Evolutionary conservation across 805 yeast genomes (phyloP), one percentile per base, ranked within the genome.

Genomic region (Yarrowia divulgata): DNA sequence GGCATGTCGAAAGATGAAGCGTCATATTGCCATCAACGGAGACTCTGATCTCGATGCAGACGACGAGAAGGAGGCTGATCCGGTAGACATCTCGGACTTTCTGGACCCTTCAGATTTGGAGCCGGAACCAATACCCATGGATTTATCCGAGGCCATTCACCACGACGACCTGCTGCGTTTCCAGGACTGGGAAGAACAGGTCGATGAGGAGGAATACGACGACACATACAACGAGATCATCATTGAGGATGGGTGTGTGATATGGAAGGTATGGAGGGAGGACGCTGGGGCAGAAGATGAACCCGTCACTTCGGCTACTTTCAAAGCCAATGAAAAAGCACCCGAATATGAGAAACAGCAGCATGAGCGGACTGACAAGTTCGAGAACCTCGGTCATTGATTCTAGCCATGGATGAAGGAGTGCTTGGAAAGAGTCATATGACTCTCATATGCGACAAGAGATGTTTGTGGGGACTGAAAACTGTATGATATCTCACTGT

Each of bases 41-140:
- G 63, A 57, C 39, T 40, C 63, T n/a, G 63, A 57, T 57, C 63
- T 57, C 9, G 63, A 57, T 29, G 63, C 63, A 9, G 63, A 57
- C 39, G 63, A 57, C 39, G 63, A 57, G 63, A 57, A 57, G 23
- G 63, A 57, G 18, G 35, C 39, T 1, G 48, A 57, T 16, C 48
- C 63, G 48, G 12, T 57, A 40, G 63, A 57, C 48, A n/a, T 40
- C 14, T 29, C 63, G 6, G 63, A 57, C 48, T 57, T 57, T n/a
- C 23, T 57, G 48, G 63, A 42, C 19, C 48, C 63, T n/a, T 40
- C 46, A 13, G 63, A 57, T n/a, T n/a, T 57, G 37, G 63, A 57
- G 46, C 63, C 48, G 6, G 63, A 57, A n/a, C n/a, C 63, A 23
- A 55, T 55, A 9, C 62, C 62, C 35, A 57, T 57, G 63, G 63